phyloP scores from a whole-genome alignment of 192 early-diverging fungal genomes.

The Thamnidium elegans region DNA sequence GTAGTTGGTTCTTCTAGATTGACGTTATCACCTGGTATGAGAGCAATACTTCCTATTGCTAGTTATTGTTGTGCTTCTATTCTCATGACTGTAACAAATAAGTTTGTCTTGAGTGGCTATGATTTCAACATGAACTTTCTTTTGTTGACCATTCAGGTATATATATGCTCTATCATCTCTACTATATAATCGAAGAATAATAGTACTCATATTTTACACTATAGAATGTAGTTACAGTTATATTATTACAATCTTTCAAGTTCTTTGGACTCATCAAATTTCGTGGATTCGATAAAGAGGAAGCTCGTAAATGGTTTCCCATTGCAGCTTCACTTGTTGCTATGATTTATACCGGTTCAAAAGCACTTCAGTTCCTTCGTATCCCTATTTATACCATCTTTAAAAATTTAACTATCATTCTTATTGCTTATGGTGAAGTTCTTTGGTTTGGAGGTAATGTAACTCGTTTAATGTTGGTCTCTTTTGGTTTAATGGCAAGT shows the following conservation, averaged over 20 bases:
- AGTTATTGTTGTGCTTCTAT: slow-evolving; percentile 89
- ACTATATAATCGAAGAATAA: background rate
- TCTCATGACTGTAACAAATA: slow-evolving; percentile 88
- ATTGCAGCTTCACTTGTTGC: slow-evolving; percentile 81
- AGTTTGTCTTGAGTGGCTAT: slow-evolving; percentile 79
- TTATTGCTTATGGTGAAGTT: slow-evolving; percentile 92
- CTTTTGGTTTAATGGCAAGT: slow-evolving; percentile 79
- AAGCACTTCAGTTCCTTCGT: slow-evolving; percentile 87
- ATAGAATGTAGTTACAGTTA: slow-evolving; percentile 59
- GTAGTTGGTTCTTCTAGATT: slow-evolving; percentile 28
- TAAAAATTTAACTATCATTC: slow-evolving; percentile 98
- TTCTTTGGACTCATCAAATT: slow-evolving; percentile 57
- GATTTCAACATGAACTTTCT: slow-evolving; percentile 86
- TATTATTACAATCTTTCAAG: slow-evolving; percentile 54
- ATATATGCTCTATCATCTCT: background rate
- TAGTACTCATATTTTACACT: slow-evolving; percentile 20
- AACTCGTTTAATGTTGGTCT: slow-evolving; percentile 74
- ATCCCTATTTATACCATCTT: slow-evolving; percentile 97
- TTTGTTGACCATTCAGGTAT: slow-evolving; percentile 70
- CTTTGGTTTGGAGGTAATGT: slow-evolving; percentile 80
- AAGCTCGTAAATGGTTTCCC: slow-evolving; percentile 76
- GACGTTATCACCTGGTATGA: slow-evolving; percentile 29
- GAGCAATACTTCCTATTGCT: slow-evolving; percentile 66
- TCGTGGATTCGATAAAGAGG: slow-evolving; percentile 60
- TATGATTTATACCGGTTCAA: slow-evolving; percentile 98